Evolutionary conservation across 129 eudicot genomes (phyloP), one percentile per base, ranked within the genome.

Genomic region (Lactuca saligna): DNA sequence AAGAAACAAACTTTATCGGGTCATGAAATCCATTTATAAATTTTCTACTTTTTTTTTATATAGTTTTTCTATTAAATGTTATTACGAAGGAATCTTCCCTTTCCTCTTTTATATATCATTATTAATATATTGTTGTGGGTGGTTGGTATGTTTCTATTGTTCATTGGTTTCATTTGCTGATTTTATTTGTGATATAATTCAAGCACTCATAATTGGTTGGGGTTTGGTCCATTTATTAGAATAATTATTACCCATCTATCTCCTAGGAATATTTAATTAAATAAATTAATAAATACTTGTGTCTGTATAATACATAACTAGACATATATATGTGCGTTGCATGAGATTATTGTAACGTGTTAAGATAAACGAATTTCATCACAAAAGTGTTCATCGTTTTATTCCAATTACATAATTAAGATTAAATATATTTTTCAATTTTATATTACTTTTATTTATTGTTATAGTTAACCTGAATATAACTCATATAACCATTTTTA

Each of bases 131-230:
- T n/a, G 69, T 51, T 61, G 25, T 61, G 41, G 54, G 62, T 61
- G 54, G 77, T 72, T 72, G 62, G 51, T 61, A 61, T 71, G 68
- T 61, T 60, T 61, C 77, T 62, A 61, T 34, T 70, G 17, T 41
- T 41, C 44, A 69, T 69, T 56, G 56, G 74, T 25, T 61, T 16
- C 64, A 14, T 69, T 55, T 38, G 15, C 20, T 5, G 55, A 68
- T 51, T 33, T 46, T n/a, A 15, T 60, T 71, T 48, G 68, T 49
- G 34, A 71, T 61, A 33, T 51, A 53, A 51, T 61, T 25, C 42
- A 57, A 70, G 63, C 66, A 58, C 57, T 51, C 63, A 54, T 68
- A 35, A 68, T 70, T 57, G 54, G 75, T 42, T 42, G 34, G 57
- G 41, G 46, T 70, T 42, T 70, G 65, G 75, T 70, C 58, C 48